phyloP scores from a whole-genome alignment of 2,329 filamentous ascomycete genomes.

The Capronia epimyces region DNA sequence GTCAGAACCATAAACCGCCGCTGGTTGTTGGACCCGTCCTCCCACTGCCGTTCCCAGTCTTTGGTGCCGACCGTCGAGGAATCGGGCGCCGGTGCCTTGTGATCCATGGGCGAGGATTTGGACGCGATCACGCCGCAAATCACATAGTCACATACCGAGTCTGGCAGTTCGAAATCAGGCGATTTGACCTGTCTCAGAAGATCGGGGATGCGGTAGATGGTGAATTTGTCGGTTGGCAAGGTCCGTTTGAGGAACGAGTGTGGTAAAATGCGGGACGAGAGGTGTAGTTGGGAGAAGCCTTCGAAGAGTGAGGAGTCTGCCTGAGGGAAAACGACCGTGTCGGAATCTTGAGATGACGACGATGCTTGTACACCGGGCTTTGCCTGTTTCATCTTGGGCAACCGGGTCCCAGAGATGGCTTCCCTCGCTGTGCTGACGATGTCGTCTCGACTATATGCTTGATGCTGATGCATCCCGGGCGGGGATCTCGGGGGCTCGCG shows the following conservation, averaged over 20 bases:
- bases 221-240: conserved; percentile 69
- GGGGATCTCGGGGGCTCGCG: conserved; percentile 38
- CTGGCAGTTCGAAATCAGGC: conserved; percentile 72
- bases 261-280: conserved; percentile 75
- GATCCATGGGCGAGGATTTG: conserved; percentile 73
- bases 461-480: conserved; percentile 45
- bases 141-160: conserved; percentile 82
- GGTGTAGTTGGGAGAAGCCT: conserved; percentile 75
- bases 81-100: conserved; percentile 39
- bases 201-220: conserved; percentile 62
- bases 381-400: conserved; percentile 18
- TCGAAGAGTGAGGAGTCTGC: conserved; percentile 66
- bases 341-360: neutral
- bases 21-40: conserved; percentile 52
- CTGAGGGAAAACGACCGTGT: neutral
- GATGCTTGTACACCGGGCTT: conserved; percentile 12
- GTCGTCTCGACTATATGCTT: conserved; percentile 58
- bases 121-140: conserved; percentile 81
- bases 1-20: conserved; percentile 92
- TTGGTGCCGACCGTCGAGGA: conserved; percentile 38
- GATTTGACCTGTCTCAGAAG: conserved; percentile 74
- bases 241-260: conserved; percentile 75
- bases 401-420: neutral
- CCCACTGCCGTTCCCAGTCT: conserved; percentile 42
- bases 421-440: conserved; percentile 40